These are phyloP conservation scores for Cutaneotrichosporon sp. DNA, from an alignment of 1,284 basidiomycete species.

Conservation along the genomic window DNA sequence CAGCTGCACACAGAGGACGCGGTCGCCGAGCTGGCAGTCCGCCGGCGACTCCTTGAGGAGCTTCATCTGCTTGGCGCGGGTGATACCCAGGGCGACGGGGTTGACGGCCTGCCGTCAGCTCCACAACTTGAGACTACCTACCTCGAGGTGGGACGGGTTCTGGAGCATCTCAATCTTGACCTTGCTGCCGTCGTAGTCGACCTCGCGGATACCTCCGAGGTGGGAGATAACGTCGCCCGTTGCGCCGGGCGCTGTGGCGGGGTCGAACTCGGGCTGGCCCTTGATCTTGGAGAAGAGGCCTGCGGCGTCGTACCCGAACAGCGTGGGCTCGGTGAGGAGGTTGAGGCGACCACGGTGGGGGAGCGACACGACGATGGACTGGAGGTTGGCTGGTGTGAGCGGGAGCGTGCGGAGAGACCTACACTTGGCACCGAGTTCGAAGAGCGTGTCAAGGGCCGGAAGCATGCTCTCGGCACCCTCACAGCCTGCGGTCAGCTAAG, in stretches of 20 bases:
- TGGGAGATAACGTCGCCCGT: constrained; percentile 84
- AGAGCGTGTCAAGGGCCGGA: constrained; percentile 70
- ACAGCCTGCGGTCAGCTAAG: constrained; percentile 25
- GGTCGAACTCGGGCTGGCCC: constrained; percentile 62
- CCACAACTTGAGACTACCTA: neutral
- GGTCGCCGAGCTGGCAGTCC: constrained; percentile 74
- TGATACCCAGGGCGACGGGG: constrained; percentile 79
- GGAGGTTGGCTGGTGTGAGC: constrained; percentile 56
- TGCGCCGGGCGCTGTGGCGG: constrained; percentile 60
- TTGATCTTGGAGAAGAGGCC: constrained; percentile 79
- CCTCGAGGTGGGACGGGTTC: constrained; percentile 78
- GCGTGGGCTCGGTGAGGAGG: constrained; percentile 62
- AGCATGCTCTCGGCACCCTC: constrained; percentile 90
- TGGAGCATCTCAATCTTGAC: constrained; percentile 71
- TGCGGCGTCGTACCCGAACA: constrained; percentile 62
- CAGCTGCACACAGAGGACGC: constrained; percentile 78
- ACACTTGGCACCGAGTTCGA: constrained; percentile 63
- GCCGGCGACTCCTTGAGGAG: constrained; percentile 60
- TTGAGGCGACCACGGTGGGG: constrained; percentile 78
- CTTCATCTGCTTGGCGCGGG: constrained; percentile 83
- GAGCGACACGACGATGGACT: constrained; percentile 60
- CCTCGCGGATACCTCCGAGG: constrained; percentile 53
- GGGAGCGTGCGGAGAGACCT: constrained; percentile 2
- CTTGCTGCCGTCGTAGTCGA: constrained; percentile 49
- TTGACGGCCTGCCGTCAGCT: constrained; percentile 59